These are phyloP conservation scores for Aspergillus melleus DNA, from an alignment of 2,329 filamentous ascomycete species.

Conservation along the genomic window DNA sequence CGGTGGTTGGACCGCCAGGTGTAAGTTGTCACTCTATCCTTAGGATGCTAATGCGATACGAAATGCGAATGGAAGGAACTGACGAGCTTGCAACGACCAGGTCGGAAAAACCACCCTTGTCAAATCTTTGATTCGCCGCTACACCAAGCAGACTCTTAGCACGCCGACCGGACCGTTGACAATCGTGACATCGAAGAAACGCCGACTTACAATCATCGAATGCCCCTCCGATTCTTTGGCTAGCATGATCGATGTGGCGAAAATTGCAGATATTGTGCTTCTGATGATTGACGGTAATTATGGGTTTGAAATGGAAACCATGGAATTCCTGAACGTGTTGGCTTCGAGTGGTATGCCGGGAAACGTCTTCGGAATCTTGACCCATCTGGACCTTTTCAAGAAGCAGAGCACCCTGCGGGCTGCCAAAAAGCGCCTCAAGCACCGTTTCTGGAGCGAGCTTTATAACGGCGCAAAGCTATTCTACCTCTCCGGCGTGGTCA, in stretches of 20 bases:
- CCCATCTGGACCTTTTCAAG: conserved; percentile 91
- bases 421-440: conserved; percentile 94
- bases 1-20: conserved; percentile 91
- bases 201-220: conserved; percentile 92
- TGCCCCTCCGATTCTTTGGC: conserved; percentile 92
- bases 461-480: conserved; percentile 98
- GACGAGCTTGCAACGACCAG: conserved; percentile 23
- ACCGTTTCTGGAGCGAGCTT: conserved; percentile 92
- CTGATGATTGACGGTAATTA: conserved; percentile 99
- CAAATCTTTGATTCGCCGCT: conserved; percentile 89
- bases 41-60: background rate
- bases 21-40: conserved; percentile 61
- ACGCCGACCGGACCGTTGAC: conserved; percentile 91
- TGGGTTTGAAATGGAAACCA: conserved; percentile 99
- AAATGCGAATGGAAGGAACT: conserved; percentile 4
- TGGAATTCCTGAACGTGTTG: conserved; percentile 96
- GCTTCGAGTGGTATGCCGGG: conserved; percentile 96
- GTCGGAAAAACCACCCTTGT: conserved; percentile 90
- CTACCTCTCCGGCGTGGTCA: conserved; percentile 93
- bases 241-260: conserved; percentile 94
- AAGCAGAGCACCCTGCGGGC: conserved; percentile 90
- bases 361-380: conserved; percentile 96
- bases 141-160: conserved; percentile 91
- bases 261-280: conserved; percentile 94
- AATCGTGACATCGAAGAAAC: conserved; percentile 92